Percentiles rank a stretch among this genome's conserved stretches.
phyloP scores from a whole-genome alignment of 1,284 basidiomycete genomes.

The Ustilago tritici region DNA sequence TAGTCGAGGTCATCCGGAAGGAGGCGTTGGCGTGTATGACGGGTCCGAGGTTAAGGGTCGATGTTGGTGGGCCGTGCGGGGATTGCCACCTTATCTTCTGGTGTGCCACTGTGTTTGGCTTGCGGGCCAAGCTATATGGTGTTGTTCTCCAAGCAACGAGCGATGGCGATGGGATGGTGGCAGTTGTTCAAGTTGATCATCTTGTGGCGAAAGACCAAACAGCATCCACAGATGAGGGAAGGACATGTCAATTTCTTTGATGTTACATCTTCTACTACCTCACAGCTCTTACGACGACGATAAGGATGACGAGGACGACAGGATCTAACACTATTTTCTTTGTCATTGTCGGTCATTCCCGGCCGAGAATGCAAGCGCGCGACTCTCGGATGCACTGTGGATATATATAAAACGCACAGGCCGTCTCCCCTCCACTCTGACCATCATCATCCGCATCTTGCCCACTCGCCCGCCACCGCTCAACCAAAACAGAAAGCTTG shows the following conservation, averaged over 20 bases:
- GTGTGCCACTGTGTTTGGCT: background rate
- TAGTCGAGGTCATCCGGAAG: background rate
- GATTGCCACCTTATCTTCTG: background rate
- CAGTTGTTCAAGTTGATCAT: background rate
- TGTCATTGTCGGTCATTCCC: slow-evolving; percentile 9
- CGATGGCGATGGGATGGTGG: background rate
- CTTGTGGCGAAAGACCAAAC: background rate
- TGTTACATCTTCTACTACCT: no score
- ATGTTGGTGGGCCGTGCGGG: background rate
- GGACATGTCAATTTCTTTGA: no score
- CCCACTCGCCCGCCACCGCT: background rate
- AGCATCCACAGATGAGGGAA: no score
- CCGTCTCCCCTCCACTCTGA: background rate
- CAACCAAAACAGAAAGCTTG: background rate
- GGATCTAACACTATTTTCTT: slow-evolving; percentile 5
- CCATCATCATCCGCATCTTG: background rate
- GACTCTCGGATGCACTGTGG: background rate
- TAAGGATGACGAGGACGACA: no score
- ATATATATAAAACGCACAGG: slow-evolving; percentile 9
- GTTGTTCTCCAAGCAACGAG: background rate
- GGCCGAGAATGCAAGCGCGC: slow-evolving; percentile 34
- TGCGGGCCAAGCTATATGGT: background rate
- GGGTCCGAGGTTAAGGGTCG: background rate
- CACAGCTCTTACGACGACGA: no score
- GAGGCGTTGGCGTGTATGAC: background rate